Base-by-base conservation (phyloP, 1,139 yeast species). In the Oligophagozyma castellii region DNA sequence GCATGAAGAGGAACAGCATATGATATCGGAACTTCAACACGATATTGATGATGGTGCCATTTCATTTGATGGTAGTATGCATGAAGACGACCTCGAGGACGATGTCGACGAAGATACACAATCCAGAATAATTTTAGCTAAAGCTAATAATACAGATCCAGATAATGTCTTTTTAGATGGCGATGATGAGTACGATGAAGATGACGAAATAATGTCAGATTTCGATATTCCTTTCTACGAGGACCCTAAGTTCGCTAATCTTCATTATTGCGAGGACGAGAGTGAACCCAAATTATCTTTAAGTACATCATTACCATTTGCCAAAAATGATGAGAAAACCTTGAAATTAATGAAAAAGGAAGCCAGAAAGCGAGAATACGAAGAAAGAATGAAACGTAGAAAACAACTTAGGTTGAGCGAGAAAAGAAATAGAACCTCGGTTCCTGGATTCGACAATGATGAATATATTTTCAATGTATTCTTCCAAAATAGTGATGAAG, bases 1-100 rank as follows among this genome's bases (percentile, higher is more conserved):
- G 33, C 57, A 56, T 31, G 61, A 59, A 34, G 71, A 65, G 38
- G 67, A 67, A 12, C 60, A 62, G 33, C 65, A 65, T 22, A 56
- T 65, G 35, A 54, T 63, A 3, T 42, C 48, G 22, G 60, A 57
- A 28, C 44, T 53, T 28, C 57, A 59, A 33, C 57, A 59, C 34
- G 20, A 18, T 7, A 18, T 18, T 18, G 20, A 18, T 18, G 59
- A 53, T 31, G 57, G 55, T 33, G 56, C 52, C 3, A 39, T 51
- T 12, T 51, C 58, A 2, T 47, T 54, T 24, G 48, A 48, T 31
- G 55, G 53, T 22, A 48, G 52, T 29, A 42, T 47, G 16, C 51
- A 44, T 31, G 52, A 48, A 32, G 46, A 43, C 7, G 53, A 47
- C 31, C 49, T 52, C 1, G 51, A 35, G 5, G 47, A 42, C 25